Percentiles rank a stretch among this genome's conserved stretches.
phyloP scores from a whole-genome alignment of 2,329 filamentous ascomycete genomes.

The Aurifilum marmelostoma region DNA sequence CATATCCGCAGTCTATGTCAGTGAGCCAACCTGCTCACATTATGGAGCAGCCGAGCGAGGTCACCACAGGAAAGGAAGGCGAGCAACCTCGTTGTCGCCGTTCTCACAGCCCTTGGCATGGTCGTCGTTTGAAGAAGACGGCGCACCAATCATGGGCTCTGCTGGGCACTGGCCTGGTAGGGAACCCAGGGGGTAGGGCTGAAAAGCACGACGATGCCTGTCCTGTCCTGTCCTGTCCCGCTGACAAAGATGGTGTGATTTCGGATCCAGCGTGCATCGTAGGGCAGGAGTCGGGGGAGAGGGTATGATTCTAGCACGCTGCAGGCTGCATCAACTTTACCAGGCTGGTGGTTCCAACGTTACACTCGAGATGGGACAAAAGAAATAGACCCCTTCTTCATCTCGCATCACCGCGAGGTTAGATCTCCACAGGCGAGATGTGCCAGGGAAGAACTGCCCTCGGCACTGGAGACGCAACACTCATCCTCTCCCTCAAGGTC shows the following conservation, averaged over 20 bases:
- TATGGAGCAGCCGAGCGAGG: neutral
- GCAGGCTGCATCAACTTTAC: conserved; percentile 9
- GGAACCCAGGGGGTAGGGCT: no score
- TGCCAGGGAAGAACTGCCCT: neutral
- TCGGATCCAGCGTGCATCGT: neutral
- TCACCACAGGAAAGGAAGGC: neutral
- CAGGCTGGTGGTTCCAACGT: conserved; percentile 1
- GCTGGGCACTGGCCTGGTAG: no score
- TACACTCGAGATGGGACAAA: neutral
- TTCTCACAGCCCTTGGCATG: neutral
- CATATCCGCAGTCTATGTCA: neutral
- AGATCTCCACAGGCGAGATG: neutral
- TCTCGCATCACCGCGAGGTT: neutral
- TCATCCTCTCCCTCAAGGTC: neutral
- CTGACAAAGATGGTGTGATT: neutral
- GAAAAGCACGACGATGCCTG: no score
- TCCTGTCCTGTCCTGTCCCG: no score
- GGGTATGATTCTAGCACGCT: neutral
- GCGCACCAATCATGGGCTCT: no score
- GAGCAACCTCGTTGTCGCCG: neutral
- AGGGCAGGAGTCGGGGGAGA: neutral
- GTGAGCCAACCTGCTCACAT: neutral
- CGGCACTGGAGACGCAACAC: neutral
- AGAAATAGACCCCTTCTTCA: neutral
- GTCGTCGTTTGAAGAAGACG: no score